These are phyloP conservation scores for Sinapis alba DNA, from an alignment of 441 rosid species.

Conservation along the genomic window DNA sequence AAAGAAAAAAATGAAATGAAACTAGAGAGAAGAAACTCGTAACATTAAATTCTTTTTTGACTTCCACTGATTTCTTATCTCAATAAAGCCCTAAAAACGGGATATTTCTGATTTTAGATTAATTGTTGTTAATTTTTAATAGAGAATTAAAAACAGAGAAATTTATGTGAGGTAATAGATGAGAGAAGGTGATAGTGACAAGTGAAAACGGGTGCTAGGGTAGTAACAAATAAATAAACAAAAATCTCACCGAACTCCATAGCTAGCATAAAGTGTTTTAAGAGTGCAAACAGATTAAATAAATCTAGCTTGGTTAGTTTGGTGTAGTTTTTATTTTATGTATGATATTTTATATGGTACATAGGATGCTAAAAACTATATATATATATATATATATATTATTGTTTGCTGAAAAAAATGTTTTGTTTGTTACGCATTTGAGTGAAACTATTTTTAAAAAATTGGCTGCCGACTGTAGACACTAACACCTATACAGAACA, in stretches of 20 bases:
- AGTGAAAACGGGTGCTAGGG: constrained; percentile 35
- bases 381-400: neutral
- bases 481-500: constrained; percentile 51
- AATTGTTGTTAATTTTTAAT: constrained; percentile 28
- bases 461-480: constrained; percentile 55
- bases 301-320: constrained; percentile 15
- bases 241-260: constrained; percentile 5
- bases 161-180: constrained; percentile 35
- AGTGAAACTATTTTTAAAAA: constrained; percentile 15
- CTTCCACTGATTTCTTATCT: constrained; percentile 48
- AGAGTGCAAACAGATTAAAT: constrained; percentile 5
- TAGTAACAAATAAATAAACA: constrained; percentile 7
- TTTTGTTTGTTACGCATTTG: constrained; percentile 12
- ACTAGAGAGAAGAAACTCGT: constrained; percentile 36
- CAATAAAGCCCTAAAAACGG: constrained; percentile 44
- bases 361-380: constrained; percentile 18
- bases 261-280: constrained; percentile 2
- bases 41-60: constrained; percentile 51
- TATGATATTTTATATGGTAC: neutral
- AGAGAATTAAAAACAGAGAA: constrained; percentile 15
- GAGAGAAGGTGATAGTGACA: constrained; percentile 33
- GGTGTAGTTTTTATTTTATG: neutral
- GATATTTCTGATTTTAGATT: constrained; percentile 38
- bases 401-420: neutral
- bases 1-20: constrained; percentile 23